phyloP scores from a whole-genome alignment of 352 stramenopile species.

The Phytophthora sp. region DNA sequence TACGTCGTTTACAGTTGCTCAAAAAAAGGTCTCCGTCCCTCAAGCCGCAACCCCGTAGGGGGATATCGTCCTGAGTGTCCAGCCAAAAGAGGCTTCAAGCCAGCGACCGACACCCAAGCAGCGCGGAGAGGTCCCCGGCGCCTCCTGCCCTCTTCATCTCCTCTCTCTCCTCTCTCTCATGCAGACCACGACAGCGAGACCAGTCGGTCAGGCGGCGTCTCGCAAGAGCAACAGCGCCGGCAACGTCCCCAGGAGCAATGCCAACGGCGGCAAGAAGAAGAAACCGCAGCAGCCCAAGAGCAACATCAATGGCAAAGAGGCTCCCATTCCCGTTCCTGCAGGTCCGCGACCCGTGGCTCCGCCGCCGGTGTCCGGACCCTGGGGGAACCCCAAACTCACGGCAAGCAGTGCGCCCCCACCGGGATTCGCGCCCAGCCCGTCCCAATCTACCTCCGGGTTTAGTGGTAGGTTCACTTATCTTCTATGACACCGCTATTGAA shows the following conservation, averaged over 20 bases:
- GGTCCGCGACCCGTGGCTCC: conserved; percentile 32
- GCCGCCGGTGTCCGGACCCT: conserved; percentile 47
- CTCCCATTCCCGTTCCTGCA: conserved; percentile 1
- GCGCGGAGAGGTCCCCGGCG: conserved; percentile 3
- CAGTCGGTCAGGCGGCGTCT: conserved; percentile 12
- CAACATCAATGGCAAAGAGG: conserved; percentile 29
- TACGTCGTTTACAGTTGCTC: conserved; percentile 7
- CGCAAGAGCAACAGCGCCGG: conserved; percentile 32
- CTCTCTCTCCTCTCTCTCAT: conserved; percentile 20
- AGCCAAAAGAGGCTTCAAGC: conserved; percentile 34
- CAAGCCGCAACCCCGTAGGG: conserved; percentile 20
- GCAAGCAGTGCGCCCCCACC: conserved; percentile 33
- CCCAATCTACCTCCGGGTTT: conserved; percentile 36
- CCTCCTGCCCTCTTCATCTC: conserved; percentile 12
- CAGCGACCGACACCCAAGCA: conserved; percentile 9
- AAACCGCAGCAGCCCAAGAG: conserved; percentile 34
- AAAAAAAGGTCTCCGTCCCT: neutral
- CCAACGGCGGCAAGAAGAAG: conserved; percentile 48
- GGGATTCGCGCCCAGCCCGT: conserved; percentile 30
- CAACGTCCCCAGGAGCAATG: conserved; percentile 33
- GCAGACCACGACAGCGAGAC: conserved; percentile 31
- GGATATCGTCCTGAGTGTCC: conserved; percentile 17
- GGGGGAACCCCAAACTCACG: conserved; percentile 31
- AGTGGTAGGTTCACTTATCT: conserved; percentile 43
- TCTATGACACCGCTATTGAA: neutral